Evolutionary conservation across 805 yeast species (phyloP), one percentile per base, ranked within the genome.

Genomic region (Komagataella phaffii): DNA sequence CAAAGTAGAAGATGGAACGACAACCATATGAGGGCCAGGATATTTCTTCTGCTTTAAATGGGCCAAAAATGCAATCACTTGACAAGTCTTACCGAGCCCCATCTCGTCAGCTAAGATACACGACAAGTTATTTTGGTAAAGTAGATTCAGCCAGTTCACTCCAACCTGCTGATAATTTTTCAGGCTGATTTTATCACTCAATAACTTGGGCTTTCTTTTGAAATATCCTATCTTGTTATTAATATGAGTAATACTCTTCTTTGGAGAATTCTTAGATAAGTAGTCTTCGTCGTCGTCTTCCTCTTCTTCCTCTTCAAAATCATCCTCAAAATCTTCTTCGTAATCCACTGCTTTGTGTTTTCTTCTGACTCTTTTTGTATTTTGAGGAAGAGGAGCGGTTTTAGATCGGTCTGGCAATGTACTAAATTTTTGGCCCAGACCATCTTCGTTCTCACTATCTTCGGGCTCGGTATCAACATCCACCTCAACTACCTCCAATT

Each of bases 21-120:
- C 93, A 40, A 93, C 85, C 53, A 93, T 70, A 72, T 93, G 98
- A 1, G 96, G 96, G 0, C 95, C 95, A 1, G 64, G 63, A 49
- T 72, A 70, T 6, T 68, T 64, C 24, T 66, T 67, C 58, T 86
- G 83, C 61, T 88, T 88, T 60, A 93, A 73, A 61, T 85, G 82
- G 1, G 98, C 89, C 62, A 93, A 69, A 62, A 93, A 93, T 6
- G 97, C 77, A 67, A 93, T 91, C 36, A 93, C 96, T 68, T 93
- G 98, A 64, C 96, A 85, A 0, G 99, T 93, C 64, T 93, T 93
- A 54, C 99, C 99, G 49, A 93, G 72, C 4, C 96, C 99, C 99
- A 93, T 93, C 64, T 93, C 99, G 69, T 93, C 99, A 0, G 99
- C 99, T 49, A 93, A 71, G 52, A 93, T 93, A 68, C 99, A 90